Conservation (phyloP, 2,329 filamentous ascomycete species). For the Alternaria ventricosa region DNA sequence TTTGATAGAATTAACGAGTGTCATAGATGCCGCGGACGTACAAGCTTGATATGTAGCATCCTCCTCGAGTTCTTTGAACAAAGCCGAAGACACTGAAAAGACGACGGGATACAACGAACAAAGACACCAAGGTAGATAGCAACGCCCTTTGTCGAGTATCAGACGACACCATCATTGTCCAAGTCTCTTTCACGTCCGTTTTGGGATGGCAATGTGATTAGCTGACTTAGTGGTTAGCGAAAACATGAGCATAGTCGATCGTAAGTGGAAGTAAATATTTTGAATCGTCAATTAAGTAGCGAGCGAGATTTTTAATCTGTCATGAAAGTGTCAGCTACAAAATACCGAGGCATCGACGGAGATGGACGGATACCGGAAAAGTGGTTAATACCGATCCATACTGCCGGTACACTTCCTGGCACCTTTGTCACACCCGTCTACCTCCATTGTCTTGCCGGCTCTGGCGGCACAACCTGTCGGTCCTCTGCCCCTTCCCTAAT, state of each 20-base stretch:
- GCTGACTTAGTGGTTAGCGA: no score
- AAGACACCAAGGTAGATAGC: background rate
- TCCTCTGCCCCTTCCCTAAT: background rate
- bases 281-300: background rate
- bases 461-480: background rate
- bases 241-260: background rate
- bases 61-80: background rate
- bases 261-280: background rate
- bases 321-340: background rate
- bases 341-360: fast-evolving
- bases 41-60: background rate
- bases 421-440: background rate
- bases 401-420: background rate
- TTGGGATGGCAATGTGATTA: no score
- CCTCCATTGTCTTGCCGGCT: background rate
- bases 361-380: background rate
- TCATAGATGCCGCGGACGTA: background rate
- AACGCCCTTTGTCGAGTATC: background rate
- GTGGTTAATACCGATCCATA: background rate
- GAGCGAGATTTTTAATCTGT: background rate
- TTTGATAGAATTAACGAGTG: background rate
- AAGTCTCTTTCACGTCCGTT: background rate
- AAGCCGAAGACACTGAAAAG: background rate
- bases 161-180: background rate
- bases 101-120: background rate